A percentile compares a stretch with the other conserved stretches of the same genome.
Conservation (phyloP, 768 basidiomycete genomes). For the Mycena maculata region DNA sequence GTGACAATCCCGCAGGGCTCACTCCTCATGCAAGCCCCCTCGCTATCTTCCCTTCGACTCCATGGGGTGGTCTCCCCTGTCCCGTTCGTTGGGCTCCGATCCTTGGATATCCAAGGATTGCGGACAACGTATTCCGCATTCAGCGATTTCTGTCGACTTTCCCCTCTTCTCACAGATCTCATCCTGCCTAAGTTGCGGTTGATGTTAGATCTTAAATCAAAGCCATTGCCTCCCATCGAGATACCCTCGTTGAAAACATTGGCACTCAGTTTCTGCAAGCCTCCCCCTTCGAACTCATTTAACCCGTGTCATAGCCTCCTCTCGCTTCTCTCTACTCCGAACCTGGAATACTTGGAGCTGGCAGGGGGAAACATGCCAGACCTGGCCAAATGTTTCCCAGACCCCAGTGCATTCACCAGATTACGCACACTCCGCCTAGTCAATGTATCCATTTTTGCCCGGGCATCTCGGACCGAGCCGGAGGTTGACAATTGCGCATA, state of each 20-base stretch:
- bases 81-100: slow-evolving; percentile 30
- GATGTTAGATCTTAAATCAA: slow-evolving; percentile 22
- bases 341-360: slow-evolving; percentile 34
- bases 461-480: background rate
- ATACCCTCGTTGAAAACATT: slow-evolving; percentile 30
- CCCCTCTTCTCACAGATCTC: slow-evolving; percentile 28
- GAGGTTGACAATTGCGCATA: slow-evolving; percentile 19
- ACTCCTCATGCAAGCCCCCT: slow-evolving; percentile 28
- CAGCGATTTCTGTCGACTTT: slow-evolving; percentile 28
- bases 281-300: slow-evolving; percentile 27
- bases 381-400: slow-evolving; percentile 18
- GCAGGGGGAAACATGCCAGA: slow-evolving; percentile 26
- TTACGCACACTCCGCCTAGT: slow-evolving; percentile 31
- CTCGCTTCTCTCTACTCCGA: slow-evolving; percentile 24
- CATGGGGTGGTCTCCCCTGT: slow-evolving; percentile 32
- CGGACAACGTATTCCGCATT: slow-evolving; percentile 26
- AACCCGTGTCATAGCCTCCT: slow-evolving; percentile 27
- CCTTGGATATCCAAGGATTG: slow-evolving; percentile 29
- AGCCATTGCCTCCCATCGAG: slow-evolving; percentile 21
- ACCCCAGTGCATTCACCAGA: slow-evolving; percentile 20
- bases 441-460: background rate
- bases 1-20: slow-evolving; percentile 16
- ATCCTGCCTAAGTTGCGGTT: slow-evolving; percentile 30
- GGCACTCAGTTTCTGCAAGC: slow-evolving; percentile 29
- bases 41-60: slow-evolving; percentile 23